These are phyloP conservation scores for Scutellaria galericulata DNA, from an alignment of 257 asterid genomes.

Conservation along the genomic window DNA sequence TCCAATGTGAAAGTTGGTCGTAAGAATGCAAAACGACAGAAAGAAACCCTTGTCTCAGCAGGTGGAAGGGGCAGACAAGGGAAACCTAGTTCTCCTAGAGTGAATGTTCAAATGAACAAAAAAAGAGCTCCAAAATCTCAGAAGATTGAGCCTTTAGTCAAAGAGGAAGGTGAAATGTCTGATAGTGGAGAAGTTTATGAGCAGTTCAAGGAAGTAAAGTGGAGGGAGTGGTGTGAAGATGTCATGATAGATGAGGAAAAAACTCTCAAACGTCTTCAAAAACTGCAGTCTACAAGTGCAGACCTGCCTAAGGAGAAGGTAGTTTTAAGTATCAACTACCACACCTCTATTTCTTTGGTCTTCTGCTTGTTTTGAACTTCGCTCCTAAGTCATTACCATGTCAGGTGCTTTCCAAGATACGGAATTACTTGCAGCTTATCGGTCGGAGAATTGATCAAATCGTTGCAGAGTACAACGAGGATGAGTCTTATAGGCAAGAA, in stretches of 20 bases:
- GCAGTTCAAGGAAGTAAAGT: constrained; percentile 96
- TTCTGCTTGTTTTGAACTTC: constrained; percentile 23
- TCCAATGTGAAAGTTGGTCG: constrained; percentile 62
- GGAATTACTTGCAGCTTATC: constrained; percentile 91
- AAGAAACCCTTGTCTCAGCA: constrained; percentile 51
- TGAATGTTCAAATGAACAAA: constrained; percentile 48
- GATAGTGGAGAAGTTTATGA: constrained; percentile 90
- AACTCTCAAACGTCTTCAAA: constrained; percentile 87
- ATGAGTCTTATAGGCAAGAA: constrained; percentile 73
- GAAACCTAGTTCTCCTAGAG: constrained; percentile 59
- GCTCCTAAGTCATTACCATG: constrained; percentile 16
- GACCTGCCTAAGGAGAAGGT: constrained; percentile 95
- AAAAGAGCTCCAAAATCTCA: constrained; percentile 64
- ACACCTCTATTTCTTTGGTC: constrained; percentile 23
- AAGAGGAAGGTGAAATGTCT: constrained; percentile 99
- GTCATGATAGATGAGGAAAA: constrained; percentile 83
- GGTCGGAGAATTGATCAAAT: constrained; percentile 93
- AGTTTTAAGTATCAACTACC: constrained; percentile 23
- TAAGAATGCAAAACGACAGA: constrained; percentile 74
- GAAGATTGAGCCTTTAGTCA: constrained; percentile 78
- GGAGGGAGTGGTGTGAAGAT: constrained; percentile 99
- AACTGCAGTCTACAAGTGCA: constrained; percentile 86
- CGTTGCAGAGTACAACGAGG: constrained; percentile 73
- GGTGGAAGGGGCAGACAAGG: constrained; percentile 65
- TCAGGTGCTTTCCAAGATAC: constrained; percentile 88